A percentile compares a stretch with the other conserved stretches of the same genome.
Conservation (phyloP, 75 land plant genomes). For the Picea sitchensis region DNA sequence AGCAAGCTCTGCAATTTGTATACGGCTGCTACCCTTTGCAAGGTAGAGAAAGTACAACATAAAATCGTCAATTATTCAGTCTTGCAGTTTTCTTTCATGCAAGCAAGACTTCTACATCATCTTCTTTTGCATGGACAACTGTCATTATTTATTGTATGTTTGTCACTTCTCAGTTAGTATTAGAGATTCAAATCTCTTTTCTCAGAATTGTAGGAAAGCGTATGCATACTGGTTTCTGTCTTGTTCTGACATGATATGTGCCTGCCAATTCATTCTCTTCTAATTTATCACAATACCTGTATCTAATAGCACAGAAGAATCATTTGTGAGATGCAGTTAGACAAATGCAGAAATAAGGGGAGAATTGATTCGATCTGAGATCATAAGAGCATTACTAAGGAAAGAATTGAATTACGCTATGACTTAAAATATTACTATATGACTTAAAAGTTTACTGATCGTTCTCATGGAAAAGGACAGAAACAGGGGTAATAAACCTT, state of each 20-base stretch:
- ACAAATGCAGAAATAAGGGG: not conserved
- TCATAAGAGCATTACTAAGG: too few species aligned
- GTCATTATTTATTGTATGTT: conserved; percentile 8
- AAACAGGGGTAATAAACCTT: too few species aligned
- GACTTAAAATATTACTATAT: too few species aligned
- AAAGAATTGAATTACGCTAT: too few species aligned
- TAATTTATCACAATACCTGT: not conserved
- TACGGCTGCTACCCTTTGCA: conserved; percentile 2
- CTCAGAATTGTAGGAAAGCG: not conserved
- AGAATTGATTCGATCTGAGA: not conserved
- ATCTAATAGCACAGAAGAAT: not conserved
- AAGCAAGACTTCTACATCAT: conserved; percentile 4
- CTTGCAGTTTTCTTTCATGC: conserved; percentile 12
- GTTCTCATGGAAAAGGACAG: too few species aligned
- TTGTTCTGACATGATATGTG: not conserved
- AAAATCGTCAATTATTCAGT: not conserved
- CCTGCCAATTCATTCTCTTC: not conserved
- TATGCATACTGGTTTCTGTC: not conserved
- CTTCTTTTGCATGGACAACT: not conserved
- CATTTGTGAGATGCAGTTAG: not conserved
- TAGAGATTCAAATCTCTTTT: not conserved
- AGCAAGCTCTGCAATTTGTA: not conserved
- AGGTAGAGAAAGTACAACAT: not conserved
- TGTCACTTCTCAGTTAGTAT: not conserved
- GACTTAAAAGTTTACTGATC: too few species aligned